Conservation (phyloP, 2,329 filamentous ascomycete species). For the Ophiostoma novo-ulmi region DNA sequence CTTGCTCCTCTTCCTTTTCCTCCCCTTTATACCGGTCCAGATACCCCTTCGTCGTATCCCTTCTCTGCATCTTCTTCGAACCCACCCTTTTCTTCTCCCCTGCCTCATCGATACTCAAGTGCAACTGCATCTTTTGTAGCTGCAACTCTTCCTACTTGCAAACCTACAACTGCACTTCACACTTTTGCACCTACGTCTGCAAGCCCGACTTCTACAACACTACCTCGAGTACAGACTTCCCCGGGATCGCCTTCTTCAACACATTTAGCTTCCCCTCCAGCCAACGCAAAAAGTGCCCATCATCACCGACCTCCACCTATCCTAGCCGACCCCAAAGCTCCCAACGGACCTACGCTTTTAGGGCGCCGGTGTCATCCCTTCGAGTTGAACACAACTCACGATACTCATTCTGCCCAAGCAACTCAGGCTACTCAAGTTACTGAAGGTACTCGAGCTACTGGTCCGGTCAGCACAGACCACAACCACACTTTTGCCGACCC, state of each 20-base stretch:
- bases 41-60: neutral
- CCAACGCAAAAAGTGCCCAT: neutral
- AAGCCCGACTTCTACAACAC: neutral
- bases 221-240: neutral
- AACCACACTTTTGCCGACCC: neutral
- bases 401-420: neutral
- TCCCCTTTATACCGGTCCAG: conserved; percentile 1
- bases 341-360: neutral
- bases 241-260: neutral
- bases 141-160: neutral
- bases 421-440: neutral
- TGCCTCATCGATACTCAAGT: neutral
- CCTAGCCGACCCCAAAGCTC: neutral
- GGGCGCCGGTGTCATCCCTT: neutral
- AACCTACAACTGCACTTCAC: no score
- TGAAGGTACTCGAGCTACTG: neutral
- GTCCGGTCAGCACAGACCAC: neutral
- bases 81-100: neutral
- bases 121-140: neutral
- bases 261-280: neutral
- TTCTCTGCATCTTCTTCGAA: neutral
- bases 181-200: neutral
- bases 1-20: neutral
- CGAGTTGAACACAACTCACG: no score
- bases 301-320: neutral